phyloP scores from a whole-genome alignment of 257 asterid species.

The Pogostemon cablin region DNA sequence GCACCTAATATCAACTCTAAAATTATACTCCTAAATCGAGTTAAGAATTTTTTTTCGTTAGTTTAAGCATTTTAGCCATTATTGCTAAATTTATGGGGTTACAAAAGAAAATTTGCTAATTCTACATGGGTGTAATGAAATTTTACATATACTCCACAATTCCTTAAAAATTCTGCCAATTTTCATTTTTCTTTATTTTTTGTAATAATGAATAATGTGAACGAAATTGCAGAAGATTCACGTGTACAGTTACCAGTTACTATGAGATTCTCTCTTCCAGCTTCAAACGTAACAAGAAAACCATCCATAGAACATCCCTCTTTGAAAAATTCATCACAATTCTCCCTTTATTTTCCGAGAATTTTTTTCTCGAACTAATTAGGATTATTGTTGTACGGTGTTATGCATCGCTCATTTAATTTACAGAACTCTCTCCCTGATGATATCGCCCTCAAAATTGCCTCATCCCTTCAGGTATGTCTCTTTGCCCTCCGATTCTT shows the following conservation, averaged over 20 bases:
- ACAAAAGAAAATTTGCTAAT: no score
- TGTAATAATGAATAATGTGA: not conserved
- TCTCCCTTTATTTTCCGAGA: not conserved
- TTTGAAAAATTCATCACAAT: constrained; percentile 8
- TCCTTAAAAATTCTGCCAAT: not conserved
- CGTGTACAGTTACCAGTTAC: constrained; percentile 37
- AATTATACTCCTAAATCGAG: no score
- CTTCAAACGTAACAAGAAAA: constrained; percentile 6
- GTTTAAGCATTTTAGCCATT: no score
- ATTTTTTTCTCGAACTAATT: not conserved
- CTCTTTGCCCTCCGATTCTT: not conserved
- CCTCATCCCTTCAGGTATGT: constrained; percentile 69
- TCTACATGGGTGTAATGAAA: no score
- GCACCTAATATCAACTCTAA: no score
- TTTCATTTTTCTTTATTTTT: not conserved
- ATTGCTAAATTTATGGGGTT: no score
- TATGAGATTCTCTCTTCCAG: constrained; percentile 29
- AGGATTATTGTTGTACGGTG: not conserved
- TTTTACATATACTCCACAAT: no score
- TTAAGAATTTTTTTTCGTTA: no score
- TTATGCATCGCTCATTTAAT: constrained; percentile 33
- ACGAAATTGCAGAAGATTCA: not conserved
- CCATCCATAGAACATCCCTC: not conserved
- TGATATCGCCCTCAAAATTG: constrained; percentile 73
- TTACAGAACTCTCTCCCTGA: constrained; percentile 60